A percentile compares a stretch with the other conserved stretches of the same genome.
These are phyloP conservation scores for Flaveria floridana DNA, from an alignment of 140 eudicot species.

Conservation along the genomic window DNA sequence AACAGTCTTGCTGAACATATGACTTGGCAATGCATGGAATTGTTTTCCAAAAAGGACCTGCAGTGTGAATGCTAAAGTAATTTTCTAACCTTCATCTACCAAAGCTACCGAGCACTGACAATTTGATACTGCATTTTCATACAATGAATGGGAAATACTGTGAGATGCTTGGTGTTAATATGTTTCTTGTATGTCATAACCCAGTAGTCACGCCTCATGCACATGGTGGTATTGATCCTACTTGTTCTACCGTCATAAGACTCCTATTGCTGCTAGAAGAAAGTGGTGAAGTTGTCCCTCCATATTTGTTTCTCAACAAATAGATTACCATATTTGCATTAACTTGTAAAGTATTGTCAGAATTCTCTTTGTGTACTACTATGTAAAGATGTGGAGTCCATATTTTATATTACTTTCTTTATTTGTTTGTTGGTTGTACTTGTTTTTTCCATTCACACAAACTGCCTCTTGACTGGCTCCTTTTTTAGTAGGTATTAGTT, in stretches of 20 bases:
- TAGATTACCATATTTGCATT: slow-evolving; percentile 27
- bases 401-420: neutral
- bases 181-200: slow-evolving; percentile 33
- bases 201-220: slow-evolving; percentile 30
- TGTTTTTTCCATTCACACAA: slow-evolving; percentile 8
- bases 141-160: slow-evolving; percentile 34
- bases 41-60: slow-evolving; percentile 17
- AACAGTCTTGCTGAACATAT: slow-evolving; percentile 27
- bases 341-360: slow-evolving; percentile 21
- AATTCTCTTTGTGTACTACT: neutral
- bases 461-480: neutral
- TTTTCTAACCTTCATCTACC: slow-evolving; percentile 50
- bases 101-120: slow-evolving; percentile 32
- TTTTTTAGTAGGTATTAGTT: neutral
- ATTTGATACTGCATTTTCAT: slow-evolving; percentile 35
- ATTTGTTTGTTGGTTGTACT: slow-evolving; percentile 5
- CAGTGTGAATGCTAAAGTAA: slow-evolving; percentile 36
- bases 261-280: slow-evolving; percentile 28
- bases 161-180: slow-evolving; percentile 35
- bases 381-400: slow-evolving; percentile 1
- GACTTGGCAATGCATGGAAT: slow-evolving; percentile 29
- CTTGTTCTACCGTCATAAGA: slow-evolving; percentile 29
- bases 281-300: slow-evolving; percentile 25
- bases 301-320: slow-evolving; percentile 17
- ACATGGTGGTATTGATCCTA: slow-evolving; percentile 35